Evolutionary conservation across 768 basidiomycete species (phyloP).

Genomic region (Holtermanniella nyarrowii): DNA sequence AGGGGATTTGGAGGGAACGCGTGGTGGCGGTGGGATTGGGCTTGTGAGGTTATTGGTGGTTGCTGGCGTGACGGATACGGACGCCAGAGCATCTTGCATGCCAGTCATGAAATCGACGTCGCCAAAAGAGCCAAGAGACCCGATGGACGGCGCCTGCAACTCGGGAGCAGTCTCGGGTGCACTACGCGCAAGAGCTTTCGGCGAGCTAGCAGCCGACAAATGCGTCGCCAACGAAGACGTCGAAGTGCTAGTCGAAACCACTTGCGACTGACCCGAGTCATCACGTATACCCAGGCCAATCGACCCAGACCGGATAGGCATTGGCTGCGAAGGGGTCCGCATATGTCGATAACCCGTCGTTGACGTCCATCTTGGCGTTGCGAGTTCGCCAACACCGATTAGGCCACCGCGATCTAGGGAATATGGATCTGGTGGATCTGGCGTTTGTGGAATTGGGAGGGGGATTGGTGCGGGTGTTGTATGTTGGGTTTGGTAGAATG

Average conservation of each 20-base stretch:
- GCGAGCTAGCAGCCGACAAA: neutral
- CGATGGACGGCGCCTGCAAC: neutral
- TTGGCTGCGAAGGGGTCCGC: conserved; percentile 28
- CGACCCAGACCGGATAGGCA: conserved; percentile 13
- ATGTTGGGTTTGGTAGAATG: neutral
- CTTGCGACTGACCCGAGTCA: neutral
- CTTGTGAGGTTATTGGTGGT: neutral
- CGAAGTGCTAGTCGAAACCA: neutral
- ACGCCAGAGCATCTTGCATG: conserved; percentile 28
- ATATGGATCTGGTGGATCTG: conserved; percentile 29
- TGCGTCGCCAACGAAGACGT: neutral
- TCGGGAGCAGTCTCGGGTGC: conserved; percentile 39
- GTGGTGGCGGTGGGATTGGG: neutral
- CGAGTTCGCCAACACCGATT: conserved; percentile 87
- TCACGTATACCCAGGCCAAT: neutral
- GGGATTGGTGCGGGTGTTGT: conserved; percentile 4
- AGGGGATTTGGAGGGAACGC: neutral
- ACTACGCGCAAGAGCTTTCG: conserved; percentile 46
- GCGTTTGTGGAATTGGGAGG: conserved; percentile 15
- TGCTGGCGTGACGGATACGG: conserved; percentile 12
- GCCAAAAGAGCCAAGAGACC: conserved; percentile 10
- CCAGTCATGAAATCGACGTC: conserved; percentile 28
- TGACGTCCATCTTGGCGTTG: conserved; percentile 80
- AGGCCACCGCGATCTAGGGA: conserved; percentile 66
- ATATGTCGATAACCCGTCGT: conserved; percentile 28